Evolutionary conservation across 805 yeast species (phyloP).

Genomic region (Yarrowia divulgata): DNA sequence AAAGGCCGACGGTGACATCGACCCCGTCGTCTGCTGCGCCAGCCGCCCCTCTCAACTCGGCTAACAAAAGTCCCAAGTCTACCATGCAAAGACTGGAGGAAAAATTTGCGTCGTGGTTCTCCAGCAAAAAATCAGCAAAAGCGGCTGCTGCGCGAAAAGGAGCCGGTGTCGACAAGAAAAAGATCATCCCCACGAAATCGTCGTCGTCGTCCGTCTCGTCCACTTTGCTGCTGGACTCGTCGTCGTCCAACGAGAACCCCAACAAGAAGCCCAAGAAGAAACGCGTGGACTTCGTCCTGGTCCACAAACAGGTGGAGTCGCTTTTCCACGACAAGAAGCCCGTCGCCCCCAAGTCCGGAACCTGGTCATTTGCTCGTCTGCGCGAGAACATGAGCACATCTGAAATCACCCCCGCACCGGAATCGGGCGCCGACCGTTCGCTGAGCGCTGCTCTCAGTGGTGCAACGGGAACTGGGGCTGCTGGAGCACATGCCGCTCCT

Average conservation of each 20-base stretch:
- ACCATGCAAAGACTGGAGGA: conserved; percentile 39
- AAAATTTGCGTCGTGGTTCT: conserved; percentile 38
- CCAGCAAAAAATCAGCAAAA: conserved; percentile 17
- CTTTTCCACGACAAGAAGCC: conserved; percentile 31
- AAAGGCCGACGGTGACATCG: not conserved
- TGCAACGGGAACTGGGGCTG: not conserved
- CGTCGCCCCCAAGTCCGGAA: not conserved
- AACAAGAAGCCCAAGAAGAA: conserved; percentile 33
- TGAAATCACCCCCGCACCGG: conserved; percentile 33
- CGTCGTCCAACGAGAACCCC: conserved; percentile 34
- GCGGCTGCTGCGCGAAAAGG: conserved; percentile 1
- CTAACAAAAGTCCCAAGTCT: conserved; percentile 37
- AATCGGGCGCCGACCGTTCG: conserved; percentile 16
- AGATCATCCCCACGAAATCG: conserved; percentile 34
- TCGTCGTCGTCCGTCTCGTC: conserved; percentile 38
- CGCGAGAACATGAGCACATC: conserved; percentile 33
- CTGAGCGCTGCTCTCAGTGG: not conserved
- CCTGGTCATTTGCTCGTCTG: conserved; percentile 25
- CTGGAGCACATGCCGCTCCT: not conserved
- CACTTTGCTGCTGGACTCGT: conserved; percentile 30
- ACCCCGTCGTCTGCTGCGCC: not conserved
- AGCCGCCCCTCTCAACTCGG: conserved; percentile 2
- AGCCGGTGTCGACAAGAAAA: conserved; percentile 1
- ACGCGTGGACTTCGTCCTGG: conserved; percentile 33
- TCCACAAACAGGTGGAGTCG: conserved; percentile 36